Percentiles rank a stretch among this genome's conserved stretches.
Evolutionary conservation across 805 yeast species (phyloP).

Genomic region (Kodamaea restingae): DNA sequence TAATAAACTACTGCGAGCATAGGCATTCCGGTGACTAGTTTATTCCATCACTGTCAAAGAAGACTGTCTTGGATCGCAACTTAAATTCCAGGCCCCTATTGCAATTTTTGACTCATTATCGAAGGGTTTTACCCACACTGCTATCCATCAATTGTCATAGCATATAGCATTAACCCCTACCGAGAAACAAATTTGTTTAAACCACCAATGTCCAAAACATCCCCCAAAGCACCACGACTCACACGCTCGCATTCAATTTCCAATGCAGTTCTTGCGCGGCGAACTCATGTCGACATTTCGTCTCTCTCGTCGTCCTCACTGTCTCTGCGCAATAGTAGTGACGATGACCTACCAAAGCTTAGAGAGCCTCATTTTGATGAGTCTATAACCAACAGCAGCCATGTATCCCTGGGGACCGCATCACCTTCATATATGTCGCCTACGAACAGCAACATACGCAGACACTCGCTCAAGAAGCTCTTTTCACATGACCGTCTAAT

Average conservation of each 20-base stretch:
- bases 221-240: neutral
- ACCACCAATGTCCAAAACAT: neutral
- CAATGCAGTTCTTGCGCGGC: conserved; percentile 22
- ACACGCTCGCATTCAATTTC: conserved; percentile 20
- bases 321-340: conserved; percentile 13
- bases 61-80: too few relatives aligned
- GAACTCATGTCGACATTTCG: conserved; percentile 10
- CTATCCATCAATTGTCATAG: too few relatives aligned
- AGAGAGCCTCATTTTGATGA: conserved; percentile 1
- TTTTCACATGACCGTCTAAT: conserved; percentile 11
- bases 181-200: neutral
- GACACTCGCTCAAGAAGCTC: conserved; percentile 13
- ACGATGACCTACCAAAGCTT: conserved; percentile 11
- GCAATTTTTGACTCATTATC: too few relatives aligned
- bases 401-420: conserved; percentile 10
- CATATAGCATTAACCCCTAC: too few relatives aligned
- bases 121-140: too few relatives aligned
- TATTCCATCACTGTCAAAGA: too few relatives aligned
- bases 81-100: too few relatives aligned
- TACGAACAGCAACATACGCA: conserved; percentile 12
- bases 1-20: neutral
- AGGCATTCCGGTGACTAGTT: too few relatives aligned
- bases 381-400: conserved; percentile 8
- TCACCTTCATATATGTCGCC: conserved; percentile 7
- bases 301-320: conserved; percentile 8